These are phyloP conservation scores for Scheffersomyces lignicola DNA, from an alignment of 1,139 yeast species.

Conservation along the genomic window DNA sequence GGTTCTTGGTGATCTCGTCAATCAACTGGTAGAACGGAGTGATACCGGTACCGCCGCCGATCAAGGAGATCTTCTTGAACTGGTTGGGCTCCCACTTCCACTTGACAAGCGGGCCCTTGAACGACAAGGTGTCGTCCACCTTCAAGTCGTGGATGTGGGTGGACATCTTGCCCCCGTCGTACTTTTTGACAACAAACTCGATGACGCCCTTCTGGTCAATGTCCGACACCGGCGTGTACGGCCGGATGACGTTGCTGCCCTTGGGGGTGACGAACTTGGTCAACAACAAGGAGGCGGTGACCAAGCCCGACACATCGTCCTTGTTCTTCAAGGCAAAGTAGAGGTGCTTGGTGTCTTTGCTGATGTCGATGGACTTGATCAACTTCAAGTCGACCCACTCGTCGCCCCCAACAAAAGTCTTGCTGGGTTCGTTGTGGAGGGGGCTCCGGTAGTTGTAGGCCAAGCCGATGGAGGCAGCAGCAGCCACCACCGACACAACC, in stretches of 20 bases:
- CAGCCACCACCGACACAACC: conserved; percentile 41
- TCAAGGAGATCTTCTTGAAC: conserved; percentile 75
- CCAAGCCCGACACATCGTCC: conserved; percentile 75
- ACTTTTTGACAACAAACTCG: conserved; percentile 81
- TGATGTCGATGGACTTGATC: conserved; percentile 53
- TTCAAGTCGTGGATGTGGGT: conserved; percentile 70
- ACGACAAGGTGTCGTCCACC: conserved; percentile 77
- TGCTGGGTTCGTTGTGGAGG: conserved; percentile 46
- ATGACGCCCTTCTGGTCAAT: conserved; percentile 68
- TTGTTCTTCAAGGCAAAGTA: conserved; percentile 69
- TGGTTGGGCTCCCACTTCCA: conserved; percentile 92
- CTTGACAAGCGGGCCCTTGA: conserved; percentile 93
- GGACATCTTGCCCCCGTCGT: conserved; percentile 84
- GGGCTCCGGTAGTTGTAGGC: conserved; percentile 47
- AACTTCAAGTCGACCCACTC: conserved; percentile 83
- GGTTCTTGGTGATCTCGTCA: conserved; percentile 73
- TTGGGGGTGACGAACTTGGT: conserved; percentile 81
- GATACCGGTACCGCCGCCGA: conserved; percentile 96
- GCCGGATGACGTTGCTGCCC: conserved; percentile 90
- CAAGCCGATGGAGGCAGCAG: conserved; percentile 55
- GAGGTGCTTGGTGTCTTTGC: conserved; percentile 67
- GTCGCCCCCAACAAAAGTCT: conserved; percentile 66
- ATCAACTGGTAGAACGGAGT: conserved; percentile 93
- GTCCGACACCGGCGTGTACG: conserved; percentile 90
- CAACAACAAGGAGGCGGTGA: conserved; percentile 76